Percentiles rank a stretch among this genome's conserved stretches.
These are phyloP conservation scores for Saccharomyces kudriavzevii DNA, from an alignment of 805 yeast species.

Conservation along the genomic window DNA sequence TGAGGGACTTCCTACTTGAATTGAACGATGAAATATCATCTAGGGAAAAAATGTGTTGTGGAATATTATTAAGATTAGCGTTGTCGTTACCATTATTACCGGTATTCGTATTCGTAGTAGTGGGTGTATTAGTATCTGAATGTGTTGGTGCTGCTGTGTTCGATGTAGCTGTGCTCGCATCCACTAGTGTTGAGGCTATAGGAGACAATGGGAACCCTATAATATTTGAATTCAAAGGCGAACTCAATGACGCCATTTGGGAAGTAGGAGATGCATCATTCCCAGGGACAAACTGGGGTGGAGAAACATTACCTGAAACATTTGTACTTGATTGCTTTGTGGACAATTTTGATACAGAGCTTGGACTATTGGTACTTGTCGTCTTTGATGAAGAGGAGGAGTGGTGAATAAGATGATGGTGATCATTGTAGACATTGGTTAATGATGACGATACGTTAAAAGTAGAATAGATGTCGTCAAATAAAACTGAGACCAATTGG, in stretches of 20 bases:
- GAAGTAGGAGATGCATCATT: background rate
- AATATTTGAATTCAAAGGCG: background rate
- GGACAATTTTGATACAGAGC: background rate
- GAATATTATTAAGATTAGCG: background rate
- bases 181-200: background rate
- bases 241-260: background rate
- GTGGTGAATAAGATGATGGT: background rate
- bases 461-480: conserved; percentile 15
- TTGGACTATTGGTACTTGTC: background rate
- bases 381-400: background rate
- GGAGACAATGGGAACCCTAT: background rate
- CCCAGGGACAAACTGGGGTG: background rate
- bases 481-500: conserved; percentile 11
- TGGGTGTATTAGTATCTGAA: background rate
- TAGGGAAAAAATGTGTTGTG: background rate
- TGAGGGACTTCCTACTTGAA: background rate
- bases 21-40: conserved; percentile 1
- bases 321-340: background rate
- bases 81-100: background rate
- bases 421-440: conserved; percentile 3
- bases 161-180: background rate
- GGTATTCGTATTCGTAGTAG: background rate
- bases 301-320: background rate
- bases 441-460: conserved; percentile 13
- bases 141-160: background rate